Evolutionary conservation across 2,329 filamentous ascomycete species (phyloP), one percentile per base, ranked within the genome.

Genomic region (Fusarium vanettenii): DNA sequence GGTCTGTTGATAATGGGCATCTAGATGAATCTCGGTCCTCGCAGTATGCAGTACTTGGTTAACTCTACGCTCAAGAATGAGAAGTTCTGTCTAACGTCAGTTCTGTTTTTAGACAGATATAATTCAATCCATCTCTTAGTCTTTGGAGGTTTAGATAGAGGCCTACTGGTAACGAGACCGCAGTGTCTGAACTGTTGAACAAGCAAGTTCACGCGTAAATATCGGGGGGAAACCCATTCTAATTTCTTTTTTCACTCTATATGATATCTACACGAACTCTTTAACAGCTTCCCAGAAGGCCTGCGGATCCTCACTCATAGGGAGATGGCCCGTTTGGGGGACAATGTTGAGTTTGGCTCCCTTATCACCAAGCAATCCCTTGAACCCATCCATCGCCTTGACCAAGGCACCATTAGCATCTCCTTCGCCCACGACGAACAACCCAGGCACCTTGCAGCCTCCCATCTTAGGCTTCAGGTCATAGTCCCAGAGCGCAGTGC

Each of bases 351-450:
- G 87, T 68, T 90, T 87, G 0, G 88, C 88, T 0, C 88, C 89
- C 0, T 82, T 80, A 11, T 85, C 81, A 0, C 92, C 92, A 48
- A 94, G 81, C 20, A 85, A 80, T 0, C 83, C 86, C 64, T 87
- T 90, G 88, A 95, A 94, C 16, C 91, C 91, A 64, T 92, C 91
- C 94, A 97, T 97, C 5, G 92, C 93, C 84, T 92, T 91, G 0
- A 94, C 93, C 63, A 97, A 80, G 1, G 93, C 92, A 2, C 89
- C 89, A 75, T 88, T 89, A 0, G 91, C 94, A 79, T 97, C 95
- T 0, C 87, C 88, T 16, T 91, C 91, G 2, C 94, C 94, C 0
- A 92, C 94, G 1, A 95, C 88, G 63, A 97, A 89, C 62, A 94
- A 81, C 0, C 91, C 92, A 1, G 90, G 90, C 0, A 92, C 89